A percentile compares a stretch with the other conserved stretches of the same genome.
Evolutionary conservation across 2,329 filamentous ascomycete genomes (phyloP).

Genomic region (Myrmaecium sp.): DNA sequence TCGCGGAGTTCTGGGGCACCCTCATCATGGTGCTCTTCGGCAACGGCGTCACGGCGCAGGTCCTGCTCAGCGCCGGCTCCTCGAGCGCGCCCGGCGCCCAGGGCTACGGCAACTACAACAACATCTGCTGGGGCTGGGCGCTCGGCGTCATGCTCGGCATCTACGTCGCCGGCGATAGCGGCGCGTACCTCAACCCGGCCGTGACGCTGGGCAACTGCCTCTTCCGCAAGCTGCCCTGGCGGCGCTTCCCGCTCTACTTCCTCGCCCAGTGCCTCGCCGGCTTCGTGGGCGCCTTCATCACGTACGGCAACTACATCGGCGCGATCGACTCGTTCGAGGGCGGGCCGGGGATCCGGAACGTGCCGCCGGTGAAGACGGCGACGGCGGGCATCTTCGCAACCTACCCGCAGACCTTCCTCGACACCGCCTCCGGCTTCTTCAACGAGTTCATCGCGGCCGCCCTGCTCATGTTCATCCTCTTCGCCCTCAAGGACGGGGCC

Average conservation of each 20-base stretch:
- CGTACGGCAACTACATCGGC: slow-evolving; percentile 29
- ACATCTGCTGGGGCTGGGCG: slow-evolving; percentile 25
- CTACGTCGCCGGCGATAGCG: slow-evolving; percentile 47
- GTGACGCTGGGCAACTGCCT: slow-evolving; percentile 54
- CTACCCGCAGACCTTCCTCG: slow-evolving; percentile 51
- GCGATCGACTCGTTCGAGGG: slow-evolving; percentile 51
- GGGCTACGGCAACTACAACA: slow-evolving; percentile 25
- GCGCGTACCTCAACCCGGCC: slow-evolving; percentile 48
- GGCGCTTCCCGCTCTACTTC: slow-evolving; percentile 51
- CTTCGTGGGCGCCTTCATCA: slow-evolving; percentile 36
- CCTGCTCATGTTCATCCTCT: slow-evolving; percentile 55
- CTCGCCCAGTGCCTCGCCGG: slow-evolving; percentile 50
- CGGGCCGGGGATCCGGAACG: slow-evolving; percentile 41
- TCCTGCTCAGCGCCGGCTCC: slow-evolving; percentile 20
- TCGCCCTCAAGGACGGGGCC: slow-evolving; percentile 44
- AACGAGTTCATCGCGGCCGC: slow-evolving; percentile 53
- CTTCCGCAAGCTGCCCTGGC: slow-evolving; percentile 51
- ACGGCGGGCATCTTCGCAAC: slow-evolving; percentile 59
- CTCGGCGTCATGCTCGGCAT: slow-evolving; percentile 28
- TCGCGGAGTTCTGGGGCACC: slow-evolving; percentile 27
- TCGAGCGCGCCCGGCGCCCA: slow-evolving; percentile 23
- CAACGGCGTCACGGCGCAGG: slow-evolving; percentile 27
- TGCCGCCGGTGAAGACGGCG: slow-evolving; percentile 37
- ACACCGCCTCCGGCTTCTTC: slow-evolving; percentile 50
- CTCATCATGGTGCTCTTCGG: slow-evolving; percentile 27